phyloP scores from a whole-genome alignment of 2,329 filamentous ascomycete species.

The Balansia obtecta region DNA sequence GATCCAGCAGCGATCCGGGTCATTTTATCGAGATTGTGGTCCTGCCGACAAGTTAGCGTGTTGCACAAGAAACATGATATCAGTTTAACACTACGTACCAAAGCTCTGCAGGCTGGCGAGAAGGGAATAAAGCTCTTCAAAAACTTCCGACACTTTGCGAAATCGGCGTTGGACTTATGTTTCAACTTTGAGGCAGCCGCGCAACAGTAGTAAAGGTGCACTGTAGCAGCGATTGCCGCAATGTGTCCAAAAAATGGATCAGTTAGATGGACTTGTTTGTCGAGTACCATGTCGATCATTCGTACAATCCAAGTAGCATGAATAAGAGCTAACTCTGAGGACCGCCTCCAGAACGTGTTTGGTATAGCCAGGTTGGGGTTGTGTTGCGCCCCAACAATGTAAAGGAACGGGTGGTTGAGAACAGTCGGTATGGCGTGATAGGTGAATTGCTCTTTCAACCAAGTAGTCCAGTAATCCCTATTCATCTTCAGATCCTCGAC shows the following conservation, averaged over 20 bases:
- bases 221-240: constrained; percentile 38
- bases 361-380: constrained; percentile 39
- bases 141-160: constrained; percentile 37
- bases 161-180: constrained; percentile 38
- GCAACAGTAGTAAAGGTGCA: constrained; percentile 41
- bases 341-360: constrained; percentile 40
- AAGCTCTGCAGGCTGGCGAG: constrained; percentile 30
- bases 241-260: constrained; percentile 40
- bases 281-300: constrained; percentile 40
- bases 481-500: constrained; percentile 31
- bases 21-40: constrained; percentile 34
- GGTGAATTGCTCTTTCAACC: constrained; percentile 40
- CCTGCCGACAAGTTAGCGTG: constrained; percentile 19
- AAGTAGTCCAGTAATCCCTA: constrained; percentile 37
- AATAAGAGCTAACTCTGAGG: constrained; percentile 36
- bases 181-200: constrained; percentile 34
- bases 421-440: constrained; percentile 39
- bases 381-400: constrained; percentile 38
- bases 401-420: constrained; percentile 40
- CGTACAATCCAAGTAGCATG: constrained; percentile 42
- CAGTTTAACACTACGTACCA: constrained; percentile 23
- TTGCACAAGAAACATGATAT: neutral
- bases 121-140: constrained; percentile 34
- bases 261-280: constrained; percentile 34
- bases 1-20: constrained; percentile 35